Evolutionary conservation across 2,329 filamentous ascomycete species (phyloP).

Genomic region (Pseudodiploospora longispora): DNA sequence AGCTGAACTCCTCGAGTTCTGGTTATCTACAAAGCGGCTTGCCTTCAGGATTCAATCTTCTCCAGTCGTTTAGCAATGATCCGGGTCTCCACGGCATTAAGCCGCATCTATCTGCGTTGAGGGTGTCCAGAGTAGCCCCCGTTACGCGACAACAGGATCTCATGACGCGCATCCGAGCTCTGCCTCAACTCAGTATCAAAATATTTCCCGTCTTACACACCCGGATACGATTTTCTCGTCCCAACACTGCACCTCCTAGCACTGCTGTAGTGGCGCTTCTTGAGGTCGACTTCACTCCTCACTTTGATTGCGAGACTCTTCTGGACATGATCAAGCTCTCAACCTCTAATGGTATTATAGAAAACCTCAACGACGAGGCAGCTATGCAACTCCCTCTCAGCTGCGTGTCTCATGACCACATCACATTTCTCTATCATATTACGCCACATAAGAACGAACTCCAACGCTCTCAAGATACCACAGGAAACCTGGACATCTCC

Average conservation of each 20-base stretch:
- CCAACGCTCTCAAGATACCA: conserved; percentile 34
- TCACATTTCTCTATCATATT: conserved; percentile 66
- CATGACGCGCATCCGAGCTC: conserved; percentile 55
- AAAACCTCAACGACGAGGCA: conserved; percentile 45
- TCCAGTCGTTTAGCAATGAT: conserved; percentile 64
- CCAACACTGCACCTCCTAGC: conserved; percentile 49
- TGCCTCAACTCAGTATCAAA: conserved; percentile 53
- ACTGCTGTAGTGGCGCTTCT: conserved; percentile 60
- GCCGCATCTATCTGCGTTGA: conserved; percentile 62
- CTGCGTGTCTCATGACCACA: conserved; percentile 64
- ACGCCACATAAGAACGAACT: conserved; percentile 39
- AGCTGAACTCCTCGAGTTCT: conserved; percentile 27
- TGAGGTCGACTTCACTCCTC: conserved; percentile 65
- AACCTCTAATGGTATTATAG: conserved; percentile 50
- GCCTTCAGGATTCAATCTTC: conserved; percentile 65
- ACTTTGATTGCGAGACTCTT: conserved; percentile 57
- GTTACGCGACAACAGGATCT: conserved; percentile 54
- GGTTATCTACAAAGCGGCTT: conserved; percentile 64
- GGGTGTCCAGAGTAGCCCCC: conserved; percentile 67
- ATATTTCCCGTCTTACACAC: conserved; percentile 65
- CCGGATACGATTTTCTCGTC: conserved; percentile 62
- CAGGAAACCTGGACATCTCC: conserved; percentile 48
- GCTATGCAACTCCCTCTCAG: conserved; percentile 46
- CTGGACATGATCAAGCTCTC: conserved; percentile 52
- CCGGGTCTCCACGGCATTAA: conserved; percentile 51